Conservation (phyloP, 2,329 filamentous ascomycete species). For the Ceratocystis diversiconidia region DNA sequence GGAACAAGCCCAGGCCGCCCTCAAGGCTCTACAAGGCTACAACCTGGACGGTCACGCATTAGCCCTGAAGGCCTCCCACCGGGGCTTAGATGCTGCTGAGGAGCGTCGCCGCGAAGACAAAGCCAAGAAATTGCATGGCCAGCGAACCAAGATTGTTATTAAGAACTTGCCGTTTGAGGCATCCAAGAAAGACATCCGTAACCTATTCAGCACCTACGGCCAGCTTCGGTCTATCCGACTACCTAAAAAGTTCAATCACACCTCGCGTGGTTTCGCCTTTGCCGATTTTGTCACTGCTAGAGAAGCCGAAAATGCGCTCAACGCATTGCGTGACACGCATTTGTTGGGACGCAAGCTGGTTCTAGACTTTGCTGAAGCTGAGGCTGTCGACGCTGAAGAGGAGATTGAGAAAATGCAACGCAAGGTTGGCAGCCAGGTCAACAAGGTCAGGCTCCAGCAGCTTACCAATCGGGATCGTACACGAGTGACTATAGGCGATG, state of each 20-base stretch:
- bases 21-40: slow-evolving; percentile 76
- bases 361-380: slow-evolving; percentile 79
- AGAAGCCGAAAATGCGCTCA: slow-evolving; percentile 82
- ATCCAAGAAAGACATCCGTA: slow-evolving; percentile 78
- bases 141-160: slow-evolving; percentile 84
- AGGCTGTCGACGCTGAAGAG: slow-evolving; percentile 81
- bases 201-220: slow-evolving; percentile 78
- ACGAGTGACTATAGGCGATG: slow-evolving; percentile 74
- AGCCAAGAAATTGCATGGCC: slow-evolving; percentile 62
- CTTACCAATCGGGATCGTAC: slow-evolving; percentile 71
- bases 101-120: slow-evolving; percentile 71
- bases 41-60: slow-evolving; percentile 78
- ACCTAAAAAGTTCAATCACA: slow-evolving; percentile 85
- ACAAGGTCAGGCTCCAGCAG: slow-evolving; percentile 80
- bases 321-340: slow-evolving; percentile 83
- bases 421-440: slow-evolving; percentile 81
- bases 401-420: slow-evolving; percentile 95
- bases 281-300: slow-evolving; percentile 85
- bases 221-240: slow-evolving; percentile 84
- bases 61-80: slow-evolving; percentile 74
- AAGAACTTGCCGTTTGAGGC: slow-evolving; percentile 97
- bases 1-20: slow-evolving; percentile 62
- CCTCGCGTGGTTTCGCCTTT: slow-evolving; percentile 87
- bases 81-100: slow-evolving; percentile 73
- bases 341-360: slow-evolving; percentile 79